A percentile compares a stretch with the other conserved stretches of the same genome.
Conservation (phyloP, 257 asterid species). For the Dorcoceras hygrometricum region DNA sequence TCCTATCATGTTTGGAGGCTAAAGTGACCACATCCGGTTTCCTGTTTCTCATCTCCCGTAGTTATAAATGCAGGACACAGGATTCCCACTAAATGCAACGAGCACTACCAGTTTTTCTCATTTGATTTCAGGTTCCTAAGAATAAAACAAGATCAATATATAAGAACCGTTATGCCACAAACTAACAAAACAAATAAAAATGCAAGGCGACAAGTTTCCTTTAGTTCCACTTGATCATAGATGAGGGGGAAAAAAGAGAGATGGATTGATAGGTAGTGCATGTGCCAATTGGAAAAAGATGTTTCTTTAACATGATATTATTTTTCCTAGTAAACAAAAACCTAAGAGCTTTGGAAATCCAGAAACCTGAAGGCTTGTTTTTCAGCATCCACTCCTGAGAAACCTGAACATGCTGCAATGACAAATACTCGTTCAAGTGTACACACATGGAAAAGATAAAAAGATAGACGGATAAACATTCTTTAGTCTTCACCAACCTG, state of each 20-base stretch:
- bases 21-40: not conserved
- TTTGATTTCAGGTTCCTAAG: slow-evolving; percentile 34
- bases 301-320: not conserved
- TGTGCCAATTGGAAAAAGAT: not conserved
- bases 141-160: not conserved
- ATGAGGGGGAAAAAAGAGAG: not conserved
- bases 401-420: slow-evolving; percentile 39
- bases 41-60: not conserved
- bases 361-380: slow-evolving; percentile 39
- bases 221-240: not conserved
- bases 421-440: not conserved
- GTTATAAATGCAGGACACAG: not conserved
- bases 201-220: not conserved
- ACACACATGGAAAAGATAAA: not conserved
- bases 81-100: slow-evolving; percentile 14
- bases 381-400: slow-evolving; percentile 75
- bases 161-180: not conserved
- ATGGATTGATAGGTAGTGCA: not conserved
- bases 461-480: slow-evolving; percentile 6
- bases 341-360: not conserved
- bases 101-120: not conserved
- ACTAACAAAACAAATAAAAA: not conserved
- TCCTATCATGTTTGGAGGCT: not conserved
- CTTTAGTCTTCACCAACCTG: slow-evolving; percentile 50
- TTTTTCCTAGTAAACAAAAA: not conserved